Conservation (phyloP, 2,329 filamentous ascomycete genomes). For the Pseudocercospora fuligena region DNA sequence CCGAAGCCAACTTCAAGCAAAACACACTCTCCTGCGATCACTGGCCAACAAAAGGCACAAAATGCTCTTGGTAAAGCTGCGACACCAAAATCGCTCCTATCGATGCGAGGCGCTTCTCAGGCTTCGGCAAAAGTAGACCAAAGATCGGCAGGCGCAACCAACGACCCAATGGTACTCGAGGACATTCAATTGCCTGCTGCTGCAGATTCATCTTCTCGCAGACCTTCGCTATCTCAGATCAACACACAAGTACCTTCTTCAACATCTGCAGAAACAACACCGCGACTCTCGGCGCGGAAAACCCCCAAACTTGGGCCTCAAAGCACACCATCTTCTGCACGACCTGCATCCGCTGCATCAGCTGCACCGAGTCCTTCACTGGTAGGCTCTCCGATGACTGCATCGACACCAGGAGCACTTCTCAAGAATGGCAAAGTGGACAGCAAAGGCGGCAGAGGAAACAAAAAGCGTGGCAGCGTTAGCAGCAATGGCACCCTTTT, state of each 20-base stretch:
- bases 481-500: constrained; percentile 67
- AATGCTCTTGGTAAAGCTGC: constrained; percentile 31
- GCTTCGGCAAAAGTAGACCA: background rate
- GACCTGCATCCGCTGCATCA: constrained; percentile 48
- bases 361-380: constrained; percentile 57
- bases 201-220: constrained; percentile 43
- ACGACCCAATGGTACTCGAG: constrained; percentile 51
- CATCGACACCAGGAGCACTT: constrained; percentile 44
- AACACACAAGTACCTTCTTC: constrained; percentile 52
- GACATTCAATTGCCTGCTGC: constrained; percentile 75
- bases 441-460: constrained; percentile 50
- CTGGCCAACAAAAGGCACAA: constrained; percentile 53
- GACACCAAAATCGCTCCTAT: constrained; percentile 41
- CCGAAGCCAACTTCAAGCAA: constrained; percentile 64
- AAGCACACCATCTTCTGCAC: constrained; percentile 52
- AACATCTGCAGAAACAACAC: constrained; percentile 57
- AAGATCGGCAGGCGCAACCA: background rate
- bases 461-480: constrained; percentile 70
- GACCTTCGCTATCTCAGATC: constrained; percentile 51
- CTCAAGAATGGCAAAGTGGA: constrained; percentile 39
- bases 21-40: constrained; percentile 70
- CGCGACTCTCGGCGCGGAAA: constrained; percentile 66
- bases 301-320: constrained; percentile 68
- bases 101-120: constrained; percentile 29
- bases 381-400: constrained; percentile 53